Conservation (phyloP, 176 grass and related monocot genomes). For the Chrysopogon serrulatus region DNA sequence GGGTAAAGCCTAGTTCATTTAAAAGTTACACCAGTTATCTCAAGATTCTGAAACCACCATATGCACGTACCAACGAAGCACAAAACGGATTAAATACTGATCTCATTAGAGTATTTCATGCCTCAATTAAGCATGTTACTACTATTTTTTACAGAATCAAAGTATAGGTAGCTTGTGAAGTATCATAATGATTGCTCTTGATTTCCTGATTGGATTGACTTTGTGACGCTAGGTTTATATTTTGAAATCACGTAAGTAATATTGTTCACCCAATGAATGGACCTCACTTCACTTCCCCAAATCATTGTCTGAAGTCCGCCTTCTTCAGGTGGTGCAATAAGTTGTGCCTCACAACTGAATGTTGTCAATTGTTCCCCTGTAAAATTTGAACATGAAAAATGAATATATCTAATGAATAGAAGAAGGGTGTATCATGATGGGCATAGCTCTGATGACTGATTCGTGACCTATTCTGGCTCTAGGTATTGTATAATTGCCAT, state of each 20-base stretch:
- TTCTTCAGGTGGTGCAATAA: background rate
- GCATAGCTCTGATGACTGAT: background rate
- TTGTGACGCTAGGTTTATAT: background rate
- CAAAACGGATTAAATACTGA: background rate
- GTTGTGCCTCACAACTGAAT: background rate
- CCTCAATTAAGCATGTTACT: background rate
- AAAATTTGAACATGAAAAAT: background rate
- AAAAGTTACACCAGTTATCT: background rate
- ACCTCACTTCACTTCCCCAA: background rate
- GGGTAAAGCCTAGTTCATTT: background rate
- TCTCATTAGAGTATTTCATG: background rate
- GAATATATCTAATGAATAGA: background rate
- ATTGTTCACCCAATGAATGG: background rate
- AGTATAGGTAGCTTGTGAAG: background rate
- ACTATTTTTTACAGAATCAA: background rate
- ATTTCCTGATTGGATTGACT: background rate
- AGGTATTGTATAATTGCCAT: background rate
- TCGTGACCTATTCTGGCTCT: background rate
- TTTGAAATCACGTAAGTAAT: background rate
- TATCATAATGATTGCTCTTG: no score
- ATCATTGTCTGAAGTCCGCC: background rate
- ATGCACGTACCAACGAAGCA: background rate
- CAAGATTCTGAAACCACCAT: background rate
- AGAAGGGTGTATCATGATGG: background rate
- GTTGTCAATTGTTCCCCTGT: background rate